Conservation (phyloP, 1,139 yeast species). For the Taphrina betulina region DNA sequence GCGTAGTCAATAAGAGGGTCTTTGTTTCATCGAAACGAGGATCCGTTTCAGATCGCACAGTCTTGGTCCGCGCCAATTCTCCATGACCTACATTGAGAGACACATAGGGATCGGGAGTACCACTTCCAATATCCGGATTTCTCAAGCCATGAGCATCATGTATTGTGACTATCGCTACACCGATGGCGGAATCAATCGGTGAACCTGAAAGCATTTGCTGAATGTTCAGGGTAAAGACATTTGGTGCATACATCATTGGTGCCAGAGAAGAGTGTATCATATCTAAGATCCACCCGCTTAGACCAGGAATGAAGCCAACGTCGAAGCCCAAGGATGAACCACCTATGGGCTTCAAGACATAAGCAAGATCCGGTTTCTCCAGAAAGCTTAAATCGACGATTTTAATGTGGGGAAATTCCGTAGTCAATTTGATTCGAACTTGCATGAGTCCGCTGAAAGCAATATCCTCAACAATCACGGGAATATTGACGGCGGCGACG, state of each 20-base stretch:
- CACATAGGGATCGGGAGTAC: conserved; percentile 86
- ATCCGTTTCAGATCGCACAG: conserved; percentile 59
- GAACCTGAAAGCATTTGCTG: conserved; percentile 89
- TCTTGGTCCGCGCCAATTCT: conserved; percentile 64
- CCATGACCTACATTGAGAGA: conserved; percentile 50
- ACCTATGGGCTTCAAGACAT: conserved; percentile 69
- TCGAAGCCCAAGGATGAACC: conserved; percentile 85
- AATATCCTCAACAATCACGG: conserved; percentile 50
- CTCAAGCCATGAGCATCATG: conserved; percentile 66
- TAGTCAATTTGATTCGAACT: conserved; percentile 82
- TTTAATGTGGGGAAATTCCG: conserved; percentile 87
- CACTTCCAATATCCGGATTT: conserved; percentile 66
- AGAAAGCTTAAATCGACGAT: conserved; percentile 80
- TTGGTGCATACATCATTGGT: conserved; percentile 80
- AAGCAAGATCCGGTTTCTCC: conserved; percentile 86
- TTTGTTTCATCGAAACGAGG: conserved; percentile 86
- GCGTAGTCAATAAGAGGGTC: conserved; percentile 66
- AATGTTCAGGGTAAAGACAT: conserved; percentile 85
- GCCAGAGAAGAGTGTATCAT: conserved; percentile 84
- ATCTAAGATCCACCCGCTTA: conserved; percentile 73
- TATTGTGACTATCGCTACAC: conserved; percentile 71
- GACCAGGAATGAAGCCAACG: conserved; percentile 79
- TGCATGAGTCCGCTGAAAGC: conserved; percentile 69
- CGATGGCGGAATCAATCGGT: conserved; percentile 75
- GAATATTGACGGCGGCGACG: conserved; percentile 46